Evolutionary conservation across 225 moss, liverwort and hornwort genomes (phyloP).

Genomic region (Physcomitrellopsis africana): DNA sequence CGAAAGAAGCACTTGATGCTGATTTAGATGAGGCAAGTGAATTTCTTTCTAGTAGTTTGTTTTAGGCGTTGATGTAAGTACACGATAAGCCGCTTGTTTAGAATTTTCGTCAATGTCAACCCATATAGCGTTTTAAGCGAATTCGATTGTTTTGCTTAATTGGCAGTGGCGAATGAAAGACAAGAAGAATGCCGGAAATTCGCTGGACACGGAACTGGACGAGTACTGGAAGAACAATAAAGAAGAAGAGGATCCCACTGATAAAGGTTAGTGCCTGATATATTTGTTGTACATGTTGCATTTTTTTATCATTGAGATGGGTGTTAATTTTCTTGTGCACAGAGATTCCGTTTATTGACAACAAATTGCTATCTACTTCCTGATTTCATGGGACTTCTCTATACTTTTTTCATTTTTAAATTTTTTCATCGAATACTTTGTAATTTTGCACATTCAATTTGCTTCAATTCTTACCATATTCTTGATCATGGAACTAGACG

Average conservation of each 20-base stretch:
- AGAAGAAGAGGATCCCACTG: constrained; percentile 54
- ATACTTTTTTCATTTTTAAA: not conserved
- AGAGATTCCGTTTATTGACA: not conserved
- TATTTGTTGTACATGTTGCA: not conserved
- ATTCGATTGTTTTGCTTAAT: constrained; percentile 1
- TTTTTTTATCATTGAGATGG: not conserved
- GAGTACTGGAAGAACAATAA: constrained; percentile 79
- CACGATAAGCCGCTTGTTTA: not conserved
- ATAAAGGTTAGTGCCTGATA: constrained; percentile 33
- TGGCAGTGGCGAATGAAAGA: constrained; percentile 86
- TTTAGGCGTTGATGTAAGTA: not conserved
- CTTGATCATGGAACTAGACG: constrained; percentile 33
- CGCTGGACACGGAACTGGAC: constrained; percentile 80
- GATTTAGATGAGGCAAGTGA: constrained; percentile 69
- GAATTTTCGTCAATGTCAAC: not conserved
- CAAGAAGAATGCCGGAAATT: constrained; percentile 79
- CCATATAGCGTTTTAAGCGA: constrained; percentile 5
- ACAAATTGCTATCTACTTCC: not conserved
- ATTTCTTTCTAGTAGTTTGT: constrained; percentile 10
- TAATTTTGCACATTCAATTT: not conserved
- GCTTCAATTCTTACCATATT: not conserved
- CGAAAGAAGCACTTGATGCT: constrained; percentile 83
- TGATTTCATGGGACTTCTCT: not conserved
- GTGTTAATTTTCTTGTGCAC: not conserved
- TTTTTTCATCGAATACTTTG: not conserved